A percentile compares a stretch with the other conserved stretches of the same genome.
Evolutionary conservation across 192 early-diverging fungal species (phyloP).

Genomic region (Coemansia sp.): DNA sequence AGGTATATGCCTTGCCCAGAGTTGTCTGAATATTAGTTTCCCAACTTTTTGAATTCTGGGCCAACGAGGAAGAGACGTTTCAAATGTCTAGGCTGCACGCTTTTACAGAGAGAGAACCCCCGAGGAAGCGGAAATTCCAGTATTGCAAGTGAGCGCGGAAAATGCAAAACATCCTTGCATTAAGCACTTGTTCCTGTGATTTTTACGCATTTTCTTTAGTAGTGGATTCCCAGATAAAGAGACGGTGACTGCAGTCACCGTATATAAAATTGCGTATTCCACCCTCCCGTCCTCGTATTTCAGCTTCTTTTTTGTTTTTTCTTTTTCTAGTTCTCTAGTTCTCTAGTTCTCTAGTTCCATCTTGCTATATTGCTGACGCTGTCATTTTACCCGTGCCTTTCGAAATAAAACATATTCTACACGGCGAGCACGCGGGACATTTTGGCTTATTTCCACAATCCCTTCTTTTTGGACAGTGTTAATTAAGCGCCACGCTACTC

Average conservation of each 20-base stretch:
- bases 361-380: neutral
- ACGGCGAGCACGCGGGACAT: neutral
- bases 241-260: neutral
- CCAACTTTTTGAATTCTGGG: neutral
- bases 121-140: conserved; percentile 1
- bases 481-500: conserved; percentile 7
- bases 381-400: neutral
- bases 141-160: too few relatives aligned
- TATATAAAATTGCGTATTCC: neutral
- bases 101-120: too few relatives aligned
- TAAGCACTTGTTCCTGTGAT: neutral
- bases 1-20: too few relatives aligned
- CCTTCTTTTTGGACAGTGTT: neutral
- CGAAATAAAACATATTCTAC: too few relatives aligned
- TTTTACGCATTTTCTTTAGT: neutral
- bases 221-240: neutral
- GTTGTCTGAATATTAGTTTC: neutral
- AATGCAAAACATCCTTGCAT: neutral
- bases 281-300: too few relatives aligned
- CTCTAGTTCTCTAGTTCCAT: neutral
- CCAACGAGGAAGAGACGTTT: neutral
- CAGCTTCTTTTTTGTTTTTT: neutral
- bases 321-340: neutral
- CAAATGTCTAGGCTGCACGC: neutral
- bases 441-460: neutral